Base-by-base conservation (phyloP, 768 basidiomycete species). In the Tulasnella sp. region DNA sequence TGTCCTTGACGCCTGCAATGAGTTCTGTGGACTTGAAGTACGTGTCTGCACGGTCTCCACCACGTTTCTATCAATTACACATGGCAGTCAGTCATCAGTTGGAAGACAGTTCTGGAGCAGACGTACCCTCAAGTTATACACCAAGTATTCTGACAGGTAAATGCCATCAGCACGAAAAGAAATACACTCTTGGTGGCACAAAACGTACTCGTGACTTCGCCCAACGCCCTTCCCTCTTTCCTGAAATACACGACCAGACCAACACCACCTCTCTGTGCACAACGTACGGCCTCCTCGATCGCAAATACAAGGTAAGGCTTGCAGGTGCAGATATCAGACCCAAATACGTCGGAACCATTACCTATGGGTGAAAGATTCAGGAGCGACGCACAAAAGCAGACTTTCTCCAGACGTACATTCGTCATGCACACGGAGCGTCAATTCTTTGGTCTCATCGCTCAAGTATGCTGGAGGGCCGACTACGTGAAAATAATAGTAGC, bases 291-390 rank as follows among this genome's bases (percentile, higher is more conserved):
- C 68, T 97, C 93, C 70, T 92, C 85, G 64, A 98, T 96, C 10
- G 93, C 91, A 67, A 87, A 96, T 19, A 83, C 79, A 51, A 95
- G 80, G 71, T 96, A 96, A 0, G 92, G 91, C 65, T 95, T 92
- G 78, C 89, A 92, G 0, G 89, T 63, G 51, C 68, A 69, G 41
- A 70, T 71, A 58, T 71, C 71, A 0, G 88, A 93, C 11, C 93
- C 93, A 67, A 96, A 96, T 47, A 96, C 94, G 70, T 97, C 94
- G 5, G 91, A 94, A 4, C 93, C 93, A 67, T 94, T 94, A 68
- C 86, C 83, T 86, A 64, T 19, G n/a, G 4, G 34, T 56, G 5
- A 56, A 9, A 51, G 3, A 7, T 15, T 29, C n/a, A 24, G 26
- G 26, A 11, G 26, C 29, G 21, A 21, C 3, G 17, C 10, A 24